Base-by-base conservation (phyloP, 305 asterid genomes). In the Fraxinus platypoda region DNA sequence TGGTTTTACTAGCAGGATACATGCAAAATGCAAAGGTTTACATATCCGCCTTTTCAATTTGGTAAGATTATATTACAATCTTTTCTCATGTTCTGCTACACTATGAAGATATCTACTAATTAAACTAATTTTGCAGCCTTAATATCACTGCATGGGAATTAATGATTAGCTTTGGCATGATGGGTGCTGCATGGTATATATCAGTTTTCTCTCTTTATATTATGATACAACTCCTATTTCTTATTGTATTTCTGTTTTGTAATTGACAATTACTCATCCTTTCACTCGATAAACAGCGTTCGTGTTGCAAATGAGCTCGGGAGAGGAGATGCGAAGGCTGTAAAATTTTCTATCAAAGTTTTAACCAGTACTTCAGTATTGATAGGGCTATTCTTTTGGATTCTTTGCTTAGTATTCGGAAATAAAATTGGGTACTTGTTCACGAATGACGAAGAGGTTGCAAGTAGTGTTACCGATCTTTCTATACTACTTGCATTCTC, bases 31-130 rank as follows among this genome's bases (percentile, higher is more conserved):
- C 94, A 3, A 92, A 88, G 85, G 90, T 90, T 70, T 84, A 92
- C 25, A 94, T 94, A 54, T 87, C 94, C 8, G 97, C 95, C 80
- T 91, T 94, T 87, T 93, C 98, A 13, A 88, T 93, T 21, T 91
- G 97, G 98, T 91, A 85, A 87, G 78, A 3, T 30, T 33, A 62
- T 30, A 13, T 64, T 26, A n/a, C 1, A 9, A 38, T 59, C 13
- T 57, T 54, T 52, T 46, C 33, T 28, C 6, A 21, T 23, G 13
- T 7, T 77, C 1, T 43, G 6, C 28, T 35, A n/a, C 25, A 38
- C 33, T 64, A n/a, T 43, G 9, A 33, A 59, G 57, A 78, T 80
- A 5, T n/a, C n/a, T 41, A 78, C 78, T 78, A 4, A 78, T 35
- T 11, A 30, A 66, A 59, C 1, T 46, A 46, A 46, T 26, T 43